Evolutionary conservation across 2,329 filamentous ascomycete genomes (phyloP).

Genomic region (Pseudomassariella vexata): DNA sequence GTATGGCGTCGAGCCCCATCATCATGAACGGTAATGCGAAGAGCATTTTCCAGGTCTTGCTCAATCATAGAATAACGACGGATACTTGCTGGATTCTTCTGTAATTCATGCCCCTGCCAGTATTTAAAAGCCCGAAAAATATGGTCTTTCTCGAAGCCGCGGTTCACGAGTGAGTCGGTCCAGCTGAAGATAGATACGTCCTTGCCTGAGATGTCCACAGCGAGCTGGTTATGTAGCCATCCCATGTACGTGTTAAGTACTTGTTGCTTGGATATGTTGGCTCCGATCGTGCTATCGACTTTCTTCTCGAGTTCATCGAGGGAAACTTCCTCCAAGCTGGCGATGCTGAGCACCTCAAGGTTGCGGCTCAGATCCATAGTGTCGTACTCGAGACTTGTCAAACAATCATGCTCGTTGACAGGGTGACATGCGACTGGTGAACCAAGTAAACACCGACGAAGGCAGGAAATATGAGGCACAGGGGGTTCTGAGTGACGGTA

Average conservation of each 20-base stretch:
- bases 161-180: conserved; percentile 12
- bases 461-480: too few species aligned
- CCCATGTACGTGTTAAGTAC: conserved; percentile 14
- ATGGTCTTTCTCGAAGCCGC: conserved; percentile 10
- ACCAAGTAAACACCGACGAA: too few species aligned
- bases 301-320: conserved; percentile 11
- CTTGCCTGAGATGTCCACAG: conserved; percentile 14
- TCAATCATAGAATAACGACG: conserved; percentile 20
- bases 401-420: too few species aligned
- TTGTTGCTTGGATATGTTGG: conserved; percentile 6
- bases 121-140: conserved; percentile 14
- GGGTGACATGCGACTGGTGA: too few species aligned
- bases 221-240: conserved; percentile 21
- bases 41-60: conserved; percentile 16
- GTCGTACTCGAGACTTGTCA: too few species aligned
- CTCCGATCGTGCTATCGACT: conserved; percentile 5
- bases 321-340: conserved; percentile 9
- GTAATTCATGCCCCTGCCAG: conserved; percentile 15
- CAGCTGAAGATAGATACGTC: conserved; percentile 14
- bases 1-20: too few species aligned
- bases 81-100: conserved; percentile 15
- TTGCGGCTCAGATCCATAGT: conserved; percentile 13
- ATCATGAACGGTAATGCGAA: too few species aligned
- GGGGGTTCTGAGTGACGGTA: too few species aligned
- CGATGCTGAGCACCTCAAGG: conserved; percentile 5